Evolutionary conservation across 352 stramenopile genomes (phyloP).

Genomic region (Peronosclerospora sorghi): DNA sequence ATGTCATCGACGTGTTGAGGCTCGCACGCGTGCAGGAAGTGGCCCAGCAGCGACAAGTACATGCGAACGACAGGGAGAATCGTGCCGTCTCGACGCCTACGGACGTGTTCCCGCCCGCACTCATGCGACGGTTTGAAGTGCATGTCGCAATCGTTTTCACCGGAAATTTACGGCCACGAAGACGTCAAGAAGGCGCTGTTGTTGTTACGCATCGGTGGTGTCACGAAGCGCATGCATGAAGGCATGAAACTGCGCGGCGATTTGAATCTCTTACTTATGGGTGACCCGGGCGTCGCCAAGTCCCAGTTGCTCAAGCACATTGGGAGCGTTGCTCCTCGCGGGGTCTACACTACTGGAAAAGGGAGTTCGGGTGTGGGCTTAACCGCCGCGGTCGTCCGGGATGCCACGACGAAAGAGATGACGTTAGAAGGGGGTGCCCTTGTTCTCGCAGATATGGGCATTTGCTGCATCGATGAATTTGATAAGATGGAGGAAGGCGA

Average conservation of each 20-base stretch:
- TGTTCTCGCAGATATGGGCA: conserved; percentile 97
- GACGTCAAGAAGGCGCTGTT: conserved; percentile 99
- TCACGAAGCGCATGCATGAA: conserved; percentile 84
- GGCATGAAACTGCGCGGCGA: conserved; percentile 96
- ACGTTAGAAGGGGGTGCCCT: conserved; percentile 90
- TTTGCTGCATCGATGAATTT: conserved; percentile 99
- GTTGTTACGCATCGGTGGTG: conserved; percentile 93
- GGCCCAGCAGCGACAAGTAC: conserved; percentile 33
- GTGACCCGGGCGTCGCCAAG: conserved; percentile 96
- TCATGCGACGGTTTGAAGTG: conserved; percentile 88
- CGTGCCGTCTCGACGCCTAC: conserved; percentile 17
- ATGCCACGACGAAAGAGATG: conserved; percentile 91
- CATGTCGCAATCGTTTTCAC: conserved; percentile 93
- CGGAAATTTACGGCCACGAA: conserved; percentile 99
- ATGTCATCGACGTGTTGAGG: conserved; percentile 78
- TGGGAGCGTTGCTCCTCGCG: conserved; percentile 89
- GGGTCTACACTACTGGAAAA: conserved; percentile 99
- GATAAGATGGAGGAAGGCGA: conserved; percentile 98
- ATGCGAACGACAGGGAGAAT: conserved; percentile 13
- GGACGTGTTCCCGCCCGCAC: conserved; percentile 83
- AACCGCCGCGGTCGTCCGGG: conserved; percentile 95
- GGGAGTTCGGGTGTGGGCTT: conserved; percentile 96
- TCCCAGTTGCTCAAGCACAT: conserved; percentile 99
- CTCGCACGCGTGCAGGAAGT: conserved; percentile 67
- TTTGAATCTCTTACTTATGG: conserved; percentile 99